Conservation (phyloP, 139 green algal genomes). For the Picochlorum sp. region DNA sequence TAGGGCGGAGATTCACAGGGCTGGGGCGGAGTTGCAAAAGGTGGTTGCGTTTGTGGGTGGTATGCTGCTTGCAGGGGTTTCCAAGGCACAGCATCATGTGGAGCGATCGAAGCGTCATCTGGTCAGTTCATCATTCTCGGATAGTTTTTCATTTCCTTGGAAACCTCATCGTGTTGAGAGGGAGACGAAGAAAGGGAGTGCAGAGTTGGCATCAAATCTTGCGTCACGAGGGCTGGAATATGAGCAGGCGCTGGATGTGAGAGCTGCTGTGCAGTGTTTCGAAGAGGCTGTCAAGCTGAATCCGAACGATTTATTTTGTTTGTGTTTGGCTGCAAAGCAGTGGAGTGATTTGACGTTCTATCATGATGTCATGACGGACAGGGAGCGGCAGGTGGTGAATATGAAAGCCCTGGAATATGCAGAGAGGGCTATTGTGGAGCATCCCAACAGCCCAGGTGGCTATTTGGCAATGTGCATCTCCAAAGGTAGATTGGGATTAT, state of each 20-base stretch:
- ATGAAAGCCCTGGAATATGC: conserved; percentile 44
- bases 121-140: conserved; percentile 13
- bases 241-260: conserved; percentile 23
- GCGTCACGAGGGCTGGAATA: conserved; percentile 13
- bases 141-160: conserved; percentile 23
- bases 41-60: conserved; percentile 12
- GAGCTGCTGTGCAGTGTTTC: conserved; percentile 28
- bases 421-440: conserved; percentile 27
- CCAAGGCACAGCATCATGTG: conserved; percentile 14
- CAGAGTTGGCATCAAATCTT: conserved; percentile 16
- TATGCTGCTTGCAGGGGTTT: conserved; percentile 17
- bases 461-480: conserved; percentile 37
- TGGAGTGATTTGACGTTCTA: conserved; percentile 53
- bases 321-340: conserved; percentile 46
- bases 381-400: conserved; percentile 34
- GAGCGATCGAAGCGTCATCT: neutral
- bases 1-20: conserved; percentile 1
- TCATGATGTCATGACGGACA: conserved; percentile 27
- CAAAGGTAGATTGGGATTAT: conserved; percentile 58
- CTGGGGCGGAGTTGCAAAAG: conserved; percentile 10
- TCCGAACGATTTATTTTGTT: conserved; percentile 24
- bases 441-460: conserved; percentile 6
- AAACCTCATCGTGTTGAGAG: neutral
- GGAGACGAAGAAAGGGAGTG: conserved; percentile 3
- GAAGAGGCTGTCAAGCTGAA: conserved; percentile 39